A percentile compares a stretch with the other conserved stretches of the same genome.
Evolutionary conservation across 495 filamentous ascomycete species (phyloP).

Genomic region (Terfezia boudieri): DNA sequence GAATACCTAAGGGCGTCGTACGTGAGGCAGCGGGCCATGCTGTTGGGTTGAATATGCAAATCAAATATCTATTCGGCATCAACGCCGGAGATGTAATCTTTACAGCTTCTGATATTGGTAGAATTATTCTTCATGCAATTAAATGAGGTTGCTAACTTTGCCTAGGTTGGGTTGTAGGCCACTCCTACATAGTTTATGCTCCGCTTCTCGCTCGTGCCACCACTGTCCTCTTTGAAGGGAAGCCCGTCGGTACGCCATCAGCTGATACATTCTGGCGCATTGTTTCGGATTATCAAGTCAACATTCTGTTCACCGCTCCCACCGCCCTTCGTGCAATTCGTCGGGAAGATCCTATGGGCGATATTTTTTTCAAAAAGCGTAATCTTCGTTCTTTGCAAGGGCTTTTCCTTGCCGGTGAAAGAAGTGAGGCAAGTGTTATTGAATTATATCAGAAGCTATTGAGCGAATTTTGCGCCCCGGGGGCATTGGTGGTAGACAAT

Average conservation of each 20-base stretch:
- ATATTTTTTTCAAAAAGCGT: conserved; percentile 33
- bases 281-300: conserved; percentile 63
- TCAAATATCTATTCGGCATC: conserved; percentile 58
- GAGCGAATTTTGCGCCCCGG: conserved; percentile 33
- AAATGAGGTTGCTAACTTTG: conserved; percentile 4
- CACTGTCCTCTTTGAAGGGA: conserved; percentile 77
- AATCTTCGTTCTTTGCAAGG: conserved; percentile 46
- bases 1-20: conserved; percentile 70
- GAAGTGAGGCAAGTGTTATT: conserved; percentile 72
- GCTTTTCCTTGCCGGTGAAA: conserved; percentile 71
- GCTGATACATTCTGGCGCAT: conserved; percentile 76
- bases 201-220: conserved; percentile 66
- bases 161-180: conserved; percentile 59
- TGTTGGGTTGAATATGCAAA: conserved; percentile 59
- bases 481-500: conserved; percentile 62
- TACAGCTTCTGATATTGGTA: conserved; percentile 27
- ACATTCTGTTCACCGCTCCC: conserved; percentile 64
- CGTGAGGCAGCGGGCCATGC: conserved; percentile 71
- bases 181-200: conserved; percentile 69
- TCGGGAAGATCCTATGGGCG: conserved; percentile 58
- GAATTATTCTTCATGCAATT: background rate
- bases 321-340: conserved; percentile 73
- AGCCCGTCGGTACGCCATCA: conserved; percentile 74
- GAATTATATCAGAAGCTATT: conserved; percentile 54
- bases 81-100: conserved; percentile 67